Percentiles rank a stretch among this genome's conserved stretches.
Conservation (phyloP, 2,329 filamentous ascomycete genomes). For the Neofusicoccum kwambonambiense region DNA sequence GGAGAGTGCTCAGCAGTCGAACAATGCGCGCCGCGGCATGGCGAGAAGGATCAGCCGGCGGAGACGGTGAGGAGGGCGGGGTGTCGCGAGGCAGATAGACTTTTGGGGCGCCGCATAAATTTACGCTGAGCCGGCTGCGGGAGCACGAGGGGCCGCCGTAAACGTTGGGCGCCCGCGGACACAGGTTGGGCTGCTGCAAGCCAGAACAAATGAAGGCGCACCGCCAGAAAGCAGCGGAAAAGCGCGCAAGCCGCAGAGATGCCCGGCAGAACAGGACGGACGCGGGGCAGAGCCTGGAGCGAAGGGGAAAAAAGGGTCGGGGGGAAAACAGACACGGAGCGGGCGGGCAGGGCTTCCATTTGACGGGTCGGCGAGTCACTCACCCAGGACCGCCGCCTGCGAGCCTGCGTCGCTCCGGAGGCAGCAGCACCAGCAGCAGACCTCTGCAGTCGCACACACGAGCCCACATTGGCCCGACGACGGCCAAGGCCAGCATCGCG, state of each 20-base stretch:
- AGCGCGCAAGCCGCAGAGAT: background rate
- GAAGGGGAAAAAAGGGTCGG: background rate
- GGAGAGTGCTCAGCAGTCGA: conserved; percentile 4
- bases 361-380: background rate
- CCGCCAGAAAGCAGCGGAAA: background rate
- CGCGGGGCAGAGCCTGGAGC: conserved; percentile 3
- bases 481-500: background rate
- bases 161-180: background rate
- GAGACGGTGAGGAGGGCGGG: conserved; percentile 5
- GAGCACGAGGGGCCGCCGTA: conserved; percentile 4
- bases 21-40: conserved; percentile 8
- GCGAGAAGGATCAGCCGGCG: conserved; percentile 3
- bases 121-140: conserved; percentile 6
- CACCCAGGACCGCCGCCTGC: background rate
- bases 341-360: conserved; percentile 1
- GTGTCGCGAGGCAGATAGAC: conserved; percentile 8
- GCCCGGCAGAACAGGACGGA: background rate
- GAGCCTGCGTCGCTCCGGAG: background rate
- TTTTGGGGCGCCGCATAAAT: conserved; percentile 12
- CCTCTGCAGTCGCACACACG: conserved; percentile 3
- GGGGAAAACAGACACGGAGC: background rate
- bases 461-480: conserved; percentile 12
- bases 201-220: background rate
- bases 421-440: background rate
- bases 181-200: conserved; percentile 2